Evolutionary conservation across 176 grass and related monocot species (phyloP), one percentile per base, ranked within the genome.

Genomic region (Eremochloa ophiuroides): DNA sequence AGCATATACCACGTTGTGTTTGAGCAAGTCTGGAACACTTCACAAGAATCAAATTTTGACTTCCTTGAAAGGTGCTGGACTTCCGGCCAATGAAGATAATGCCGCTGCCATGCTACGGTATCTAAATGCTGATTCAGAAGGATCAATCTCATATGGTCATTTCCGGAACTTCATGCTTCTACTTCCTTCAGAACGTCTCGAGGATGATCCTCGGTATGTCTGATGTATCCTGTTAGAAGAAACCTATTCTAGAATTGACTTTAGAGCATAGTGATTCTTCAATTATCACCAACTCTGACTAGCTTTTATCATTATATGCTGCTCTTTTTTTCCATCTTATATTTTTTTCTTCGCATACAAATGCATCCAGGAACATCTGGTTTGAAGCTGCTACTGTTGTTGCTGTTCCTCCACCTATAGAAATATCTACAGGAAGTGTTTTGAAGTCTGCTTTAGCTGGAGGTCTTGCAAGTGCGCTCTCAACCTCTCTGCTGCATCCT

Each of bases 101-200:
- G 95, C 95, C 25, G 67, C 84, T 48, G 92, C 94, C 66, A 97
- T 97, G 94, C 84, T 97, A 86, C 89, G 92, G 33, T 94, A 87
- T 87, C 84, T 97, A 46, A 94, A 94, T 94, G 77, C 84, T 59
- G 89, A 92, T 80, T 84, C 81, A 53, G 88, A 88, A 66, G 92
- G 88, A 71, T 93, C 92, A 4, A 98, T 98, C 86, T 98, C 96
- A 35, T 95, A 98, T 34, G 88, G 96, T 14, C 93, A 98, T 89
- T 98, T 98, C 69, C 90, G 96, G 61, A 98, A 94, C 77, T 98
- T 98, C 84, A 98, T 98, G 93, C 82, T 98, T 53, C 91, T 98
- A 60, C 91, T 98, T 90, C 96, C 96, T 74, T 93, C 93, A 76
- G 86, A 98, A 58, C 87, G 93, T 39, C 96, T 98, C 74, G 93